phyloP scores from a whole-genome alignment of 2,329 filamentous ascomycete species.

The Akanthomyces uredinophilus region DNA sequence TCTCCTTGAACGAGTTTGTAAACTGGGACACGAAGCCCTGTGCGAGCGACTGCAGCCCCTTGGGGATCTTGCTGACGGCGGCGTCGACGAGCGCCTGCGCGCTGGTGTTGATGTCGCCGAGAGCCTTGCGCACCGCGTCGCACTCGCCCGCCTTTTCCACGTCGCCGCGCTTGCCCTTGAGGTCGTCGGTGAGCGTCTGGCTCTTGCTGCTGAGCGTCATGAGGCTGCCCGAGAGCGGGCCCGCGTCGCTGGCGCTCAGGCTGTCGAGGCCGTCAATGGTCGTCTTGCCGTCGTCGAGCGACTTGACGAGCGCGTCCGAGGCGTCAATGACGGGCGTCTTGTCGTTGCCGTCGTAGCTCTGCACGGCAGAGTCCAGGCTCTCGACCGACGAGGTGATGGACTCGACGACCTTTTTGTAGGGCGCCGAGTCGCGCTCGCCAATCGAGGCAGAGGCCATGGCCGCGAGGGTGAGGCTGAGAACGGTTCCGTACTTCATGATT shows the following conservation, averaged over 20 bases:
- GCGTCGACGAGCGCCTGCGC: not conserved
- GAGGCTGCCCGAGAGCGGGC: not conserved
- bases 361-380: conserved; percentile 7
- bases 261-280: conserved; percentile 2
- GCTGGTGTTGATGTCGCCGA: conserved; percentile 8
- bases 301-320: conserved; percentile 9
- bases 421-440: conserved; percentile 9
- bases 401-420: conserved; percentile 10
- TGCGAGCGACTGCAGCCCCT: not conserved
- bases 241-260: conserved; percentile 4
- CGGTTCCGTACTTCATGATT: conserved; percentile 5
- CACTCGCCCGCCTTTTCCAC: conserved; percentile 9
- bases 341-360: conserved; percentile 3
- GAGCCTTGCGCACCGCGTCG: conserved; percentile 2
- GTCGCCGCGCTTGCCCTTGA: conserved; percentile 13
- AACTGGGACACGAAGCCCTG: not conserved
- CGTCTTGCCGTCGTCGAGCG: conserved; percentile 11
- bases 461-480: conserved; percentile 2
- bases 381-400: conserved; percentile 10
- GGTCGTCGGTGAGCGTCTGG: conserved; percentile 17
- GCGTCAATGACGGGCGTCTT: conserved; percentile 12
- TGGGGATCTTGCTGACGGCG: conserved; percentile 11
- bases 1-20: conserved; percentile 1
- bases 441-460: conserved; percentile 4
- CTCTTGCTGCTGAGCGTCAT: conserved; percentile 7